These are phyloP conservation scores for Dactylellina cionopaga DNA, from an alignment of 2,329 filamentous ascomycete species.

Conservation along the genomic window DNA sequence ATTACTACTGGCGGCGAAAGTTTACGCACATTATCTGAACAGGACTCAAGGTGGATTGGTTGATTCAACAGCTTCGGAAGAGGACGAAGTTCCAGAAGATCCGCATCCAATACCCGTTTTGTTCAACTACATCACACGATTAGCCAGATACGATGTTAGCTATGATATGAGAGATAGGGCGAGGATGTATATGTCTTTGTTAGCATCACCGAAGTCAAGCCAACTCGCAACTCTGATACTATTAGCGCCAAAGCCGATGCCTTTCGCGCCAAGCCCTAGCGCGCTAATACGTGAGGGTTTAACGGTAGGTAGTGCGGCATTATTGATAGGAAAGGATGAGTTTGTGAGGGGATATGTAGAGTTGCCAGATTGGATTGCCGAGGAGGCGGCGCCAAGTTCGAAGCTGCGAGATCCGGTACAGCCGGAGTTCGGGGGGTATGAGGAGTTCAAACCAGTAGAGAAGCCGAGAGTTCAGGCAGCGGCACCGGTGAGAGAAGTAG, in stretches of 20 bases:
- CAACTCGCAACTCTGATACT: conserved; percentile 91
- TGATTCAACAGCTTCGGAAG: conserved; percentile 55
- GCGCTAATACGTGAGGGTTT: conserved; percentile 78
- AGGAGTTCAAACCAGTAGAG: conserved; percentile 60
- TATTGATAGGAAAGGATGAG: conserved; percentile 70
- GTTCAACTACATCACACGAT: conserved; percentile 84
- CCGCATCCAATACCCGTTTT: conserved; percentile 78
- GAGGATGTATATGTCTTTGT: conserved; percentile 84
- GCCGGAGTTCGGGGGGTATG: conserved; percentile 58
- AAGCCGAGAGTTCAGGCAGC: conserved; percentile 63
- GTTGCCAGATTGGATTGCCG: conserved; percentile 84
- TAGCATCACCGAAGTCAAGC: conserved; percentile 73
- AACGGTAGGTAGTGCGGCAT: conserved; percentile 81
- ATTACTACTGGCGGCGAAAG: conserved; percentile 90
- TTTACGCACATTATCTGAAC: conserved; percentile 89
- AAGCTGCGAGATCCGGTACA: conserved; percentile 69
- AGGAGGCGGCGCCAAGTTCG: conserved; percentile 75
- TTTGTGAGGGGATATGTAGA: conserved; percentile 79
- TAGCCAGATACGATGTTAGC: conserved; percentile 91
- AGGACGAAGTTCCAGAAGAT: conserved; percentile 59
- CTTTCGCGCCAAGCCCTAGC: conserved; percentile 87
- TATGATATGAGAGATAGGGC: conserved; percentile 94
- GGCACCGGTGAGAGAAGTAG: conserved; percentile 67
- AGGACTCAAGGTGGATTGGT: conserved; percentile 65
- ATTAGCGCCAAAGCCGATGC: conserved; percentile 91